Base-by-base conservation (phyloP, 2,329 filamentous ascomycete species). In the Trichoderma gracile region DNA sequence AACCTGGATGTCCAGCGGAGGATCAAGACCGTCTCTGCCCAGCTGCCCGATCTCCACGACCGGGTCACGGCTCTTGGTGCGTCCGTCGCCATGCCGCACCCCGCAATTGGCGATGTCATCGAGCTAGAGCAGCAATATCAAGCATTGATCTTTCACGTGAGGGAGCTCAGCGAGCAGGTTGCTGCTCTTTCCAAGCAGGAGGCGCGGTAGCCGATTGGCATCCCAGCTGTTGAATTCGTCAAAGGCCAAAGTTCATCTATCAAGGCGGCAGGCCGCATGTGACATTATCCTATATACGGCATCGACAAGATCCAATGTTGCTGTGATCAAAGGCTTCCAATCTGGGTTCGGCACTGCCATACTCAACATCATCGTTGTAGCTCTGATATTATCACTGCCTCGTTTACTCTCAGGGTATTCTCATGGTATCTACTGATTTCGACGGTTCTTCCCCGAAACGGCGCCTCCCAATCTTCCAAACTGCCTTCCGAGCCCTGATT, bases 1-100 rank as follows among this genome's bases (percentile, higher is more conserved):
- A 94, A 92, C n/a, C 81, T 88, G 4, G 89, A 95, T 57, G 85
- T 90, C 76, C 86, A 88, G 68, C 86, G 90, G 62, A 86, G 83
- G 63, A 85, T 89, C 55, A 92, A 92, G 73, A 77, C 84, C n/a
- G 79, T 91, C 43, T 78, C 82, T 15, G 78, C 86, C 2, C 89
- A 89, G 69, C 79, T 93, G 1, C 85, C 85, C 17, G 91, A 95
- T 71, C 69, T 75, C 33, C 71, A 79, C 54, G 84, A 87, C 63
- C 82, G 82, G 5, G 77, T 85, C 68, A 72, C 79, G 64, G 73
- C 80, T 2, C 71, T 82, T 3, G 74, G 76, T 57, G 69, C 72
- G 25, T 71, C 73, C 5, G 68, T 76, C 15, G 63, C 74, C 19
- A 71, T 70, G n/a, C 76, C 77, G 2, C 75, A 78, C 2, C 77